These are phyloP conservation scores for Paspalum vaginatum DNA, from an alignment of 176 grass and related monocot genomes.

Conservation along the genomic window DNA sequence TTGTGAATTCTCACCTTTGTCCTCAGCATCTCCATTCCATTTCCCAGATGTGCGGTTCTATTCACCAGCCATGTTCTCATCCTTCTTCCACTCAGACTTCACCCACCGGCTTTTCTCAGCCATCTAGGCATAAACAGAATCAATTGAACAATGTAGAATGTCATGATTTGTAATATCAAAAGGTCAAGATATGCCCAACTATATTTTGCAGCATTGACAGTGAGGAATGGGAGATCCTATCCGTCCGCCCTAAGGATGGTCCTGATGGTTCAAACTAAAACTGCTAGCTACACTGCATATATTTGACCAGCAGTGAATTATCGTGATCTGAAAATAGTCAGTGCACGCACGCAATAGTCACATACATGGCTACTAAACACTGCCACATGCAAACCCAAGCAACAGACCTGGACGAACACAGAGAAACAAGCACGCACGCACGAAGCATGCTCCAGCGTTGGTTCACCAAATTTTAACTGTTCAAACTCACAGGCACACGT, in stretches of 20 bases:
- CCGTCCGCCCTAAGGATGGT: not conserved
- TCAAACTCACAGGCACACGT: too few species aligned
- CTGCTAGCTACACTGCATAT: not conserved
- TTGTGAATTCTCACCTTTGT: constrained; percentile 58
- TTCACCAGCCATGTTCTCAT: constrained; percentile 74
- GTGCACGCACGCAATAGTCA: too few species aligned
- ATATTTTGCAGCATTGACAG: not conserved
- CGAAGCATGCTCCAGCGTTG: too few species aligned
- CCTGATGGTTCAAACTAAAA: not conserved
- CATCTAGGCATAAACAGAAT: constrained; percentile 52
- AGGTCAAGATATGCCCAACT: too few species aligned
- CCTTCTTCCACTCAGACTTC: constrained; percentile 90
- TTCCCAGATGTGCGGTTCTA: constrained; percentile 92
- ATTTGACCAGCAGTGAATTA: not conserved
- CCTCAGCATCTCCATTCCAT: constrained; percentile 81
- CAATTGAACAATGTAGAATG: constrained; percentile 18
- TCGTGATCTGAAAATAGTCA: not conserved
- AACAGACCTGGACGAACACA: too few species aligned
- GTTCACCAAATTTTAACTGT: too few species aligned
- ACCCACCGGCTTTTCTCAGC: constrained; percentile 90
- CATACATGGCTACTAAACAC: not conserved
- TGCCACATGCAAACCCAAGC: not conserved
- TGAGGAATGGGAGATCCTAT: not conserved
- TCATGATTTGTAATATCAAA: not conserved
- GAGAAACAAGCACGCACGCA: too few species aligned